phyloP scores from a whole-genome alignment of 352 stramenopile species.

The Paralagenidium karlingii region DNA sequence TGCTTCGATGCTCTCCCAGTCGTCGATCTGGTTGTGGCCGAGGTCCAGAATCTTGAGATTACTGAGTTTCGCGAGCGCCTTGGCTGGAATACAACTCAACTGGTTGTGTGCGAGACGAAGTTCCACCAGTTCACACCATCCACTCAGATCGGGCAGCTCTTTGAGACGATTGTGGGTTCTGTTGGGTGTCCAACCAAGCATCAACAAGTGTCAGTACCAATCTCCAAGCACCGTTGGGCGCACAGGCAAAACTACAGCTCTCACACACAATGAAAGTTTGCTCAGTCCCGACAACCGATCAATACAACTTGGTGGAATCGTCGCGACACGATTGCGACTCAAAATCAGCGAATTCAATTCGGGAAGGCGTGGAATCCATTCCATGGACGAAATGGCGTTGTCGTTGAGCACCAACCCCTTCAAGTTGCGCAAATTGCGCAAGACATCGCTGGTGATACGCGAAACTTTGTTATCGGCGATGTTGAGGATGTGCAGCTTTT shows the following conservation, averaged over 20 bases:
- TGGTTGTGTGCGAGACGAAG: conserved; percentile 75
- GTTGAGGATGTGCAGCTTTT: conserved; percentile 75
- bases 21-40: conserved; percentile 72
- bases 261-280: conserved; percentile 74
- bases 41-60: conserved; percentile 73
- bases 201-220: too few species aligned
- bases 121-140: conserved; percentile 52
- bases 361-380: conserved; percentile 67
- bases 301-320: conserved; percentile 43
- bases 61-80: conserved; percentile 56
- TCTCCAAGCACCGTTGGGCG: not conserved
- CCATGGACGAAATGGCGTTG: conserved; percentile 69
- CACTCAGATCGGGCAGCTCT: conserved; percentile 52
- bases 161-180: conserved; percentile 72
- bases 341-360: conserved; percentile 79
- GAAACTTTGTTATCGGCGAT: conserved; percentile 59
- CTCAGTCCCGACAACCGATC: conserved; percentile 56
- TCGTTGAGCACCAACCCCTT: conserved; percentile 80
- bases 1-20: conserved; percentile 63
- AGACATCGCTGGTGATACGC: conserved; percentile 50
- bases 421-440: conserved; percentile 50
- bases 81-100: conserved; percentile 44
- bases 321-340: conserved; percentile 69
- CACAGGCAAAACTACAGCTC: not conserved
- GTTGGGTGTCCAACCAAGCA: too few species aligned